Percentiles rank a stretch among this genome's conserved stretches.
Conservation (phyloP, 768 basidiomycete genomes). For the Ephemerocybe angulata region DNA sequence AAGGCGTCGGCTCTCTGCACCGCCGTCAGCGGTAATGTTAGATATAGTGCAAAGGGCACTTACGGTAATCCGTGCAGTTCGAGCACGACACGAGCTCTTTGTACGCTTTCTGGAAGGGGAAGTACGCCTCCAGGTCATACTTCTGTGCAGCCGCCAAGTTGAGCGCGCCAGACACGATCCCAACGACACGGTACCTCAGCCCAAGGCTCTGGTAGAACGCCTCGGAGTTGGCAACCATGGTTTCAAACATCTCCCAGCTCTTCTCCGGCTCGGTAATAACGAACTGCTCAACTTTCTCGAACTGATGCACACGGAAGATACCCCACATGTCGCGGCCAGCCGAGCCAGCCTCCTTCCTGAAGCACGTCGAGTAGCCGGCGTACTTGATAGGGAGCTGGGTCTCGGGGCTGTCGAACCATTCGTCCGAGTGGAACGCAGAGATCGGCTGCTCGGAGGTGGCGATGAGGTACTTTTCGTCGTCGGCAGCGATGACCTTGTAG, state of each 20-base stretch:
- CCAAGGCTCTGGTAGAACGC: conserved; percentile 95
- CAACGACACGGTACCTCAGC: conserved; percentile 87
- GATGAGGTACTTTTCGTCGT: conserved; percentile 98
- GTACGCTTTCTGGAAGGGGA: conserved; percentile 94
- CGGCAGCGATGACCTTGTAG: conserved; percentile 90
- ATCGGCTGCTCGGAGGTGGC: conserved; percentile 99
- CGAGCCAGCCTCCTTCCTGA: conserved; percentile 98
- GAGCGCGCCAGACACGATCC: conserved; percentile 93
- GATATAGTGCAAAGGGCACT: conserved; percentile 28
- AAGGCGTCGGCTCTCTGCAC: conserved; percentile 81
- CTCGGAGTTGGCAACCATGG: conserved; percentile 86
- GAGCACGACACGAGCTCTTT: conserved; percentile 98
- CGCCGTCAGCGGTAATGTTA: not conserved
- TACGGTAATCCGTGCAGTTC: conserved; percentile 99
- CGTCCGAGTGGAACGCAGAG: conserved; percentile 91
- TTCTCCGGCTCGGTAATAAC: conserved; percentile 91
- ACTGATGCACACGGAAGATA: conserved; percentile 99
- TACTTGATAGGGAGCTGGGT: conserved; percentile 90
- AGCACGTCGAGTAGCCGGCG: conserved; percentile 90
- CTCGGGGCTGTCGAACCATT: conserved; percentile 95
- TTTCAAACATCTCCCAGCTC: conserved; percentile 91
- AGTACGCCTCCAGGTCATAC: conserved; percentile 98
- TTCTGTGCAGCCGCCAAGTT: conserved; percentile 98
- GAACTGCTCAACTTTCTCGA: conserved; percentile 98
- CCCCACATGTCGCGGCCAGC: conserved; percentile 99